Evolutionary conservation across 176 grass and related monocot species (phyloP).

Genomic region (Cenchrus fungigraminus): DNA sequence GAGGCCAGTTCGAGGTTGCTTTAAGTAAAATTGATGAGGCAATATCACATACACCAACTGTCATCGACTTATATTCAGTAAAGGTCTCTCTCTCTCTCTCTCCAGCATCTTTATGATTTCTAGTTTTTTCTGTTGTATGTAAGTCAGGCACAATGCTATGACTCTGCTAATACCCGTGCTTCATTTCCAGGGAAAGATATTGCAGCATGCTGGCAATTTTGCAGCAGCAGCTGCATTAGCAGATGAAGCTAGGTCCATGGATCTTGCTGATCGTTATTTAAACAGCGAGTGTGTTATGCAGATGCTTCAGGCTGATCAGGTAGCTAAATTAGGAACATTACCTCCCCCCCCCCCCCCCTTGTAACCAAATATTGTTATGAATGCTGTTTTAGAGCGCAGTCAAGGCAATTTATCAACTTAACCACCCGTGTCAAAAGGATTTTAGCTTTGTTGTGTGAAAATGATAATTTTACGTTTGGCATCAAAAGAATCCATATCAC

Average conservation of each 20-base stretch:
- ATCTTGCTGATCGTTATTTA: constrained; percentile 98
- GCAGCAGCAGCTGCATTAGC: constrained; percentile 83
- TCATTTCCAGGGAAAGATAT: constrained; percentile 81
- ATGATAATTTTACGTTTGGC: neutral
- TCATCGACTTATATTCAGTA: constrained; percentile 97
- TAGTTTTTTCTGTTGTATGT: constrained; percentile 23
- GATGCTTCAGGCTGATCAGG: constrained; percentile 99
- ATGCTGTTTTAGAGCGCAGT: neutral
- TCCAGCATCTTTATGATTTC: neutral
- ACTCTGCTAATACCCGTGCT: constrained; percentile 15
- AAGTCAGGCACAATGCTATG: constrained; percentile 20
- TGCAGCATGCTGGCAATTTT: constrained; percentile 91
- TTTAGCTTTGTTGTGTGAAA: neutral
- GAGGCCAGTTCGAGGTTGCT: constrained; percentile 74
- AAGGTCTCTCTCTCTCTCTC: constrained; percentile 54
- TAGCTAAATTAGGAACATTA: constrained; percentile 30
- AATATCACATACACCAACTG: constrained; percentile 91
- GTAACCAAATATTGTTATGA: neutral
- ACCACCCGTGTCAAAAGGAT: neutral
- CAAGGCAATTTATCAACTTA: constrained; percentile 6
- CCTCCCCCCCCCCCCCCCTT: neutral
- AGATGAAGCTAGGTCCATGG: constrained; percentile 98
- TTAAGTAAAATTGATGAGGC: constrained; percentile 93
- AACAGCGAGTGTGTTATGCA: constrained; percentile 98
- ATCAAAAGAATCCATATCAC: neutral